These are phyloP conservation scores for Pelargonium myrrhifolium DNA, from an alignment of 441 rosid genomes.

Conservation along the genomic window DNA sequence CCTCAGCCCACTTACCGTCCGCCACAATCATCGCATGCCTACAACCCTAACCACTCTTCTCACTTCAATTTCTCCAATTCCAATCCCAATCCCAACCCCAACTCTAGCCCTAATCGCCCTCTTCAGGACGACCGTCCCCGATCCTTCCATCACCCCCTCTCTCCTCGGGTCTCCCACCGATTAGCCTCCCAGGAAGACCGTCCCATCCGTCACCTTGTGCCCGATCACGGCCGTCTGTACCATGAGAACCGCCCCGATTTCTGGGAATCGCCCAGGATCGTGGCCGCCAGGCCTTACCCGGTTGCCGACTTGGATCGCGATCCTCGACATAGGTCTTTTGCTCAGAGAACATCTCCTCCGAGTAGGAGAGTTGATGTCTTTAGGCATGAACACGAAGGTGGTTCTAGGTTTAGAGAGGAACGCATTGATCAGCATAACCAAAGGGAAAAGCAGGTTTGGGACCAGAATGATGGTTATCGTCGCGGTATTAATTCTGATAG, in stretches of 20 bases:
- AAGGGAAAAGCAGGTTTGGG: conserved; percentile 28
- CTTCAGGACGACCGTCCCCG: conserved; percentile 14
- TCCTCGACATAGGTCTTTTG: conserved; percentile 28
- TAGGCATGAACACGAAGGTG: conserved; percentile 40
- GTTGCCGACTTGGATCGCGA: conserved; percentile 20
- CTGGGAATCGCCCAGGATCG: no score
- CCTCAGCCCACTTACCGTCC: conserved; percentile 12
- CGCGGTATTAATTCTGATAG: conserved; percentile 37
- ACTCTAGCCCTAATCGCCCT: conserved; percentile 20
- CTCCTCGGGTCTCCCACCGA: conserved; percentile 21
- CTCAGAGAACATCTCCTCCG: conserved; percentile 32
- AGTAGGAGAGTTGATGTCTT: conserved; percentile 21
- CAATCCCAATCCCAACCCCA: conserved; percentile 15
- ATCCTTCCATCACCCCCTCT: conserved; percentile 19
- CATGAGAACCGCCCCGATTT: conserved; percentile 17
- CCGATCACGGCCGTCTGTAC: conserved; percentile 20
- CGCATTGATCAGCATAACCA: conserved; percentile 20
- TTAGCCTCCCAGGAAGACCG: conserved; percentile 24
- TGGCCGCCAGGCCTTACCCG: conserved; percentile 24
- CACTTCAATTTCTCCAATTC: conserved; percentile 18
- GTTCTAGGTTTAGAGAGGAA: conserved; percentile 43
- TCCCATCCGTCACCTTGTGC: conserved; percentile 17
- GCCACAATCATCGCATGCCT: conserved; percentile 18
- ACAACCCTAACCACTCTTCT: conserved; percentile 26
- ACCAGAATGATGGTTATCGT: conserved; percentile 18